These are phyloP conservation scores for Tranzscheliella williamsii DNA, from an alignment of 1,284 basidiomycete genomes.

Conservation along the genomic window DNA sequence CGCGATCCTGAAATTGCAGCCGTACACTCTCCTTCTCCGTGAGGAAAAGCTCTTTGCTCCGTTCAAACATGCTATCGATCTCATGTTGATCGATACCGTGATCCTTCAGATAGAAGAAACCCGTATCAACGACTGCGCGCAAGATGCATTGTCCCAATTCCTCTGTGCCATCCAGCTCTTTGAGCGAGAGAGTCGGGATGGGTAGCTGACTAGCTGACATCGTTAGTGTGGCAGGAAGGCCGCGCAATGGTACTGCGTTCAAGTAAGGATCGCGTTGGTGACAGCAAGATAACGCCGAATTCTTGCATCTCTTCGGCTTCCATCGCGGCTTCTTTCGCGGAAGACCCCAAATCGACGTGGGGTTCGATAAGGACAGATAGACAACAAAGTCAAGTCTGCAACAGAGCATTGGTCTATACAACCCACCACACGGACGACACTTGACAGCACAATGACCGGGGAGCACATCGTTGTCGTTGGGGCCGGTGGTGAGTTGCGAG, in stretches of 20 bases:
- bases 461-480: constrained; percentile 38
- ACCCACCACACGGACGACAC: too few species aligned
- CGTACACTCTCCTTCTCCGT: constrained; percentile 12
- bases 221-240: too few species aligned
- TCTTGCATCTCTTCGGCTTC: too few species aligned
- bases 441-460: too few species aligned
- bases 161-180: neutral
- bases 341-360: neutral
- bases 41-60: constrained; percentile 29
- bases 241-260: too few species aligned
- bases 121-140: constrained; percentile 29
- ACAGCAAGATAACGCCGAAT: too few species aligned
- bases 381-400: too few species aligned
- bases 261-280: too few species aligned
- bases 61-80: constrained; percentile 29
- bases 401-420: too few species aligned
- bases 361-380: too few species aligned
- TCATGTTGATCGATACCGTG: constrained; percentile 34
- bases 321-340: neutral
- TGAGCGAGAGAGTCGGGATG: constrained; percentile 34
- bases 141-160: constrained; percentile 19
- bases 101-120: constrained; percentile 52
- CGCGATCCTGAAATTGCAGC: constrained; percentile 10
- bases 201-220: too few species aligned
- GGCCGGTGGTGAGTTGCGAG: constrained; percentile 45